Evolutionary conservation across 1,139 yeast species (phyloP).

Genomic region (Hyphopichia fennica): DNA sequence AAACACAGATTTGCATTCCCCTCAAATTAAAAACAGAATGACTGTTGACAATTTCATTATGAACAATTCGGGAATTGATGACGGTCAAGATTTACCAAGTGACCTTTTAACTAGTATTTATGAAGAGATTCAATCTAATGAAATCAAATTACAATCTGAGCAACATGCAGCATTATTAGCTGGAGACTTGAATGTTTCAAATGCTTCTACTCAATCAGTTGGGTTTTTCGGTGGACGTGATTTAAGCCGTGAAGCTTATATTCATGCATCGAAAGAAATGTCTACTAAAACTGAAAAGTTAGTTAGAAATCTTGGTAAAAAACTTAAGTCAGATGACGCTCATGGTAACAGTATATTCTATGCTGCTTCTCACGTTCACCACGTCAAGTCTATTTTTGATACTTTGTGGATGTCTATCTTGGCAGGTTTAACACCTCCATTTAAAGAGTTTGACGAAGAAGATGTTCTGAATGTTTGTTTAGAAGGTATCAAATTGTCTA

Average conservation of each 20-base stretch:
- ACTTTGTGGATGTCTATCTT: conserved; percentile 95
- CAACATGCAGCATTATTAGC: conserved; percentile 89
- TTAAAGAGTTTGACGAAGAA: conserved; percentile 82
- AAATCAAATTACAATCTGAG: conserved; percentile 87
- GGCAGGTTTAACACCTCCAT: conserved; percentile 92
- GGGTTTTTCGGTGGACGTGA: conserved; percentile 79
- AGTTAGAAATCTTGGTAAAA: conserved; percentile 67
- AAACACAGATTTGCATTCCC: conserved; percentile 91
- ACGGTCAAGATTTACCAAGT: conserved; percentile 78
- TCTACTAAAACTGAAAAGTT: conserved; percentile 84
- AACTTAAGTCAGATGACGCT: conserved; percentile 31
- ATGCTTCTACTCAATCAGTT: conserved; percentile 38
- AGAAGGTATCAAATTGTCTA: conserved; percentile 82
- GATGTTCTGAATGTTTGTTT: conserved; percentile 72
- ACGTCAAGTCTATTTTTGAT: conserved; percentile 90
- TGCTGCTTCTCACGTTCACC: conserved; percentile 77
- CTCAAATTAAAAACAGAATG: conserved; percentile 85
- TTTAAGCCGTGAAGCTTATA: conserved; percentile 79
- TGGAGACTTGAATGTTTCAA: conserved; percentile 48
- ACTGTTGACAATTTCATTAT: conserved; percentile 79
- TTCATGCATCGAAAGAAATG: conserved; percentile 90
- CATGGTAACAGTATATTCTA: conserved; percentile 32
- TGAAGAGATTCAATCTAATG: conserved; percentile 75
- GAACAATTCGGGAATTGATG: conserved; percentile 92
- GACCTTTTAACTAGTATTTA: conserved; percentile 70